A percentile compares a stretch with the other conserved stretches of the same genome.
These are phyloP conservation scores for Nematocida major DNA, from an alignment of 371 early-diverging fungal genomes.

Conservation along the genomic window DNA sequence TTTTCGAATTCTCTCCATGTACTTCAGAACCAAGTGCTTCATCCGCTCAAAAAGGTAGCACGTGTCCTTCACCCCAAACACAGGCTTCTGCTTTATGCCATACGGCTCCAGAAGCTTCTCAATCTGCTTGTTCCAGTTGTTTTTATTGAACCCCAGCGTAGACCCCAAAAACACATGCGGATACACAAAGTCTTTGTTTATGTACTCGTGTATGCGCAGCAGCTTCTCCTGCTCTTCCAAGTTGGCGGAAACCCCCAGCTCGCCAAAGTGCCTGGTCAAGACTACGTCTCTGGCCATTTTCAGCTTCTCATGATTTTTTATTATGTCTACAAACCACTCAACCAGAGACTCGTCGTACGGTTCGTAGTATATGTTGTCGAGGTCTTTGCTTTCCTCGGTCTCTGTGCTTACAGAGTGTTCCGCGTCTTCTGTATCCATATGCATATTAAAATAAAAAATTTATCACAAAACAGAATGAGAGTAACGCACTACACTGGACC, in stretches of 20 bases:
- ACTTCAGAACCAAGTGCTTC: conserved; percentile 58
- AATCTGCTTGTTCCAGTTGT: conserved; percentile 56
- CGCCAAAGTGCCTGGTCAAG: conserved; percentile 35
- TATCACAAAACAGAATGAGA: conserved; percentile 33
- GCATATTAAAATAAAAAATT: conserved; percentile 39
- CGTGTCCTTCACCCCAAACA: conserved; percentile 46
- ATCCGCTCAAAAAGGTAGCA: conserved; percentile 60
- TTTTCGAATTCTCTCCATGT: conserved; percentile 50
- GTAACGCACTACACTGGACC: conserved; percentile 20
- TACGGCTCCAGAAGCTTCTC: conserved; percentile 54
- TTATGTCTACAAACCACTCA: conserved; percentile 34
- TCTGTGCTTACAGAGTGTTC: neutral
- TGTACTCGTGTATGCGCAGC: conserved; percentile 45
- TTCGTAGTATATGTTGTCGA: conserved; percentile 21
- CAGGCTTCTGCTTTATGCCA: conserved; percentile 53
- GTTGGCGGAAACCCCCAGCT: conserved; percentile 31
- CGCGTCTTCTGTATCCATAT: conserved; percentile 1
- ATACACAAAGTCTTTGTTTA: conserved; percentile 49
- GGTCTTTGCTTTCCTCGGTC: neutral
- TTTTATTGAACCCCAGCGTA: conserved; percentile 54
- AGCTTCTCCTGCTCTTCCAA: conserved; percentile 50
- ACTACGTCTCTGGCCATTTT: conserved; percentile 24
- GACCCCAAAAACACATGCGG: conserved; percentile 47
- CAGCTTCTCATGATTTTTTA: conserved; percentile 30
- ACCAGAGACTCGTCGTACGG: conserved; percentile 38